Base-by-base conservation (phyloP, 2,329 filamentous ascomycete species). In the Eurotiales sp. region DNA sequence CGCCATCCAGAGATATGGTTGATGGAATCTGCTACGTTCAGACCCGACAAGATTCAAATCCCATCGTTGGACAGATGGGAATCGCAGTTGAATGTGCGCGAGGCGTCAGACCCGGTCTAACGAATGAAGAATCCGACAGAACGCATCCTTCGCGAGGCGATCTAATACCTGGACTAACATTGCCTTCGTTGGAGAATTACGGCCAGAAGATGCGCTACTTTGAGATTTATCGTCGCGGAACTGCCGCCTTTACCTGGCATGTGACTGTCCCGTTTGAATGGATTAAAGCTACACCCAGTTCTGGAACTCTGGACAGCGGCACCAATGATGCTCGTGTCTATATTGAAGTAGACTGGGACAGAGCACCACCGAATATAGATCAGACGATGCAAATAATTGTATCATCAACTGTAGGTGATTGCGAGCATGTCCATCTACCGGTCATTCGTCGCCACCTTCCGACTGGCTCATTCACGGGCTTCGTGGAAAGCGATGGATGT, bases 151-250 rank as follows among this genome's bases (percentile, higher is more conserved):
- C 41, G 12, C 41, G 41, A 19, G 41, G 41, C 17, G 41, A 43
- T 15, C 15, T 43, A 23, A 11, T 43, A 17, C 23, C 41, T 29
- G 41, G 41, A 11, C 71, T 86, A 3, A 74, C 75, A 0, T 68
- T 85, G 3, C 79, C 79, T 8, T 70, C 77, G 0, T 72, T 87
- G 52, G 82, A 81, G 54, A 79, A 77, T 0, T 86, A 84, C 51
- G 81, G 82, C 1, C 73, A 77, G 0, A 59, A 64, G 1, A 74
- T 71, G 0, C 75, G 83, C 34, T 86, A 79, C 73, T 80, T 87
- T 48, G 84, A 87, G 19, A 70, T 87, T 23, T 87, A 81, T 59
- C 77, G 76, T 6, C 77, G 82, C 3, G 83, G 84, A 12, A 77
- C 75, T 0, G 66, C 72, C 2, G 67, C 71, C 7, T 81, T 82